These are phyloP conservation scores for Pseudogymnoascus pannorum DNA, from an alignment of 2,329 filamentous ascomycete genomes.

Conservation along the genomic window DNA sequence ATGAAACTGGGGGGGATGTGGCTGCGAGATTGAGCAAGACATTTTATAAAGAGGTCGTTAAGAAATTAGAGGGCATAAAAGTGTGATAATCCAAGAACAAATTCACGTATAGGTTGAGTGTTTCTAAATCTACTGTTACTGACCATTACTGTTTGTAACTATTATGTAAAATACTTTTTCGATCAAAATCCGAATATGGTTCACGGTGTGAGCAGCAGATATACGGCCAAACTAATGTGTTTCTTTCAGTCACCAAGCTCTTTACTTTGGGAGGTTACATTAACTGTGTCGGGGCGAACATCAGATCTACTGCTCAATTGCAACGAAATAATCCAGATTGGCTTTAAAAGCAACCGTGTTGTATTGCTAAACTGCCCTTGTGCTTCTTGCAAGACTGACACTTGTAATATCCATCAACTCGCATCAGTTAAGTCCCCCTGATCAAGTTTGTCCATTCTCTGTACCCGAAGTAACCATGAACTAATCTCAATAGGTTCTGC, in stretches of 20 bases:
- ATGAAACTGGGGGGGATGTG: conserved; percentile 36
- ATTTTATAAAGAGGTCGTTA: conserved; percentile 40
- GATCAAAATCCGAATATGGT: neutral
- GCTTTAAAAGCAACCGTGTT: neutral
- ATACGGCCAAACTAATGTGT: neutral
- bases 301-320: neutral
- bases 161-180: neutral
- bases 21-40: conserved; percentile 34
- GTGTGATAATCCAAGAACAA: conserved; percentile 13
- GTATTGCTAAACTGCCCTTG: neutral
- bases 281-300: neutral
- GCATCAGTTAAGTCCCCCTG: neutral
- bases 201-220: neutral
- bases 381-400: neutral
- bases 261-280: neutral
- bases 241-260: neutral
- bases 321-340: neutral
- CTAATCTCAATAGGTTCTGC: neutral
- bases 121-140: neutral
- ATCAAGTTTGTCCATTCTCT: neutral
- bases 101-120: neutral
- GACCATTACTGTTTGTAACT: neutral
- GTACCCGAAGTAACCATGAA: neutral
- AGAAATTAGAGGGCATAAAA: conserved; percentile 30
- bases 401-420: neutral